Percentiles rank a stretch among this genome's conserved stretches.
Evolutionary conservation across 2,329 filamentous ascomycete species (phyloP).

Genomic region (Periconia macrospinosa): DNA sequence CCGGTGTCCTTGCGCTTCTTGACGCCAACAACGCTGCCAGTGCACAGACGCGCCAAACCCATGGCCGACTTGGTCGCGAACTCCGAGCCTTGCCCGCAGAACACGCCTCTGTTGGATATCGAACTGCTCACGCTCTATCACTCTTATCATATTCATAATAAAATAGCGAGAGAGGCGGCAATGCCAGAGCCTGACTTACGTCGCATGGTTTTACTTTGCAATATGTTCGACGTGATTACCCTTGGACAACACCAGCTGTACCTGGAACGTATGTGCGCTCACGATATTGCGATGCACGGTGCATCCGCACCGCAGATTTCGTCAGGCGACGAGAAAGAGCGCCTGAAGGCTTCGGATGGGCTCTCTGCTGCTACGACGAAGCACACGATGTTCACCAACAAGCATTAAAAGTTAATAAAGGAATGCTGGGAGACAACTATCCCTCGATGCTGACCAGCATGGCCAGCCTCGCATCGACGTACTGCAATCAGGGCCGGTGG

Average conservation of each 20-base stretch:
- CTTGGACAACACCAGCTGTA: not conserved
- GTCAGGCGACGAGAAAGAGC: no score
- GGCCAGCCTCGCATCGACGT: no score
- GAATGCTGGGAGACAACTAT: no score
- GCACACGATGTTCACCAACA: no score
- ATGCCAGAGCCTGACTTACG: not conserved
- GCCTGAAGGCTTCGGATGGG: no score
- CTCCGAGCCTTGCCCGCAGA: not conserved
- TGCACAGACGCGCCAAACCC: not conserved
- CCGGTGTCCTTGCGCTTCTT: no score
- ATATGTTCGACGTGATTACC: not conserved
- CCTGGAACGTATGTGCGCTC: not conserved
- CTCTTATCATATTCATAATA: not conserved
- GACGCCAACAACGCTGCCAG: no score
- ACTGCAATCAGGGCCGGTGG: no score
- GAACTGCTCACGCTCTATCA: not conserved
- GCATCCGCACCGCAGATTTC: no score
- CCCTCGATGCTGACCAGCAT: no score
- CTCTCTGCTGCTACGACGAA: no score
- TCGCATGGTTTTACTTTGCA: not conserved
- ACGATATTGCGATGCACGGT: not conserved
- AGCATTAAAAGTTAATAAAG: no score
- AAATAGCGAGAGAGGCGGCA: not conserved
- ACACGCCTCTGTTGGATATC: not conserved
- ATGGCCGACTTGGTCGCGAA: not conserved